phyloP scores from a whole-genome alignment of 2,329 filamentous ascomycete genomes.

The Corinectria fuckeliana region DNA sequence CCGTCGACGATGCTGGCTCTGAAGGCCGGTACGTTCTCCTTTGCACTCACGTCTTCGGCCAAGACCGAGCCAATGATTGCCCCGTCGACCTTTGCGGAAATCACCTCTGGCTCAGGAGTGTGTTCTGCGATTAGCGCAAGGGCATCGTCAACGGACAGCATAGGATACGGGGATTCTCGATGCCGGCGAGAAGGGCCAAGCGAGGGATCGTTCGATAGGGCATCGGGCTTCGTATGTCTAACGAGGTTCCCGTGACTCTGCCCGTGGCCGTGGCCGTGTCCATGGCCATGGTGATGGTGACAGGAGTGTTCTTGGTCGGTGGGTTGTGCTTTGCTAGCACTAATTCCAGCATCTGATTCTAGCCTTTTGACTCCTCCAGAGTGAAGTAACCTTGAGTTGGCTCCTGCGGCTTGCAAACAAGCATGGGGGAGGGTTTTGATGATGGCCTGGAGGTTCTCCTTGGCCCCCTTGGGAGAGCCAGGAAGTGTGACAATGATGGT shows the following conservation, averaged over 20 bases:
- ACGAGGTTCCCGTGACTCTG: conserved; percentile 67
- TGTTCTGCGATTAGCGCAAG: conserved; percentile 74
- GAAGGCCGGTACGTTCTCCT: conserved; percentile 89
- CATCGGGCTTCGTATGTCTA: conserved; percentile 72
- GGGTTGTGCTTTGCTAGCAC: conserved; percentile 39
- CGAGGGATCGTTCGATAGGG: conserved; percentile 65
- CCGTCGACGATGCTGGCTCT: conserved; percentile 96
- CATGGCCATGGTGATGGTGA: conserved; percentile 61
- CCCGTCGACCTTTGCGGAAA: conserved; percentile 66
- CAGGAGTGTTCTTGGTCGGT: conserved; percentile 56
- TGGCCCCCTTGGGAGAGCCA: conserved; percentile 93
- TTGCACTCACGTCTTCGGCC: conserved; percentile 80
- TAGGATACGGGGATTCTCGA: conserved; percentile 88
- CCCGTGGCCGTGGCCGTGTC: conserved; percentile 60
- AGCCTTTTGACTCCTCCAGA: conserved; percentile 81
- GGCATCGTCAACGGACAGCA: conserved; percentile 86
- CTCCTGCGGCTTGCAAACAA: conserved; percentile 86
- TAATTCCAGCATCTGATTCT: conserved; percentile 79
- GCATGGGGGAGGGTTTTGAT: conserved; percentile 93
- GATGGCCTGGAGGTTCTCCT: conserved; percentile 88
- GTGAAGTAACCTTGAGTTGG: conserved; percentile 81
- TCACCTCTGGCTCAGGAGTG: conserved; percentile 67
- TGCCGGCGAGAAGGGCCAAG: conserved; percentile 73
- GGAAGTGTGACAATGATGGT: conserved; percentile 88
- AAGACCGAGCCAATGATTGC: conserved; percentile 78